Percentiles rank a stretch among this genome's conserved stretches.
These are phyloP conservation scores for Gliomastix tumulicola DNA, from an alignment of 2,329 filamentous ascomycete genomes.

Conservation along the genomic window DNA sequence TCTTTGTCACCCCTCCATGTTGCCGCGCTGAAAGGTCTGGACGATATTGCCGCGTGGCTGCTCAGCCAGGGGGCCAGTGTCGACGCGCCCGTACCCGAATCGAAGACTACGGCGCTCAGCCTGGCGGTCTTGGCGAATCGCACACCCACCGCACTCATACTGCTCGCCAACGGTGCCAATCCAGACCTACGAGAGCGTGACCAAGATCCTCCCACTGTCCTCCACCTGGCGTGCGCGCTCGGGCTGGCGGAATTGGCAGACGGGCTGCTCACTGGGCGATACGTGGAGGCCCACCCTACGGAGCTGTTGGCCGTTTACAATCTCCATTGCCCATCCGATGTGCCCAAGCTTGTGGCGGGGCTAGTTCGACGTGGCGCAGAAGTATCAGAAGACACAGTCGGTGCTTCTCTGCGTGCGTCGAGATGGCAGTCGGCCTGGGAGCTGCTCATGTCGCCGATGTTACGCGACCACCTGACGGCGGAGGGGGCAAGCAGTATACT, in stretches of 20 bases:
- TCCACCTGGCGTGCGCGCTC: neutral
- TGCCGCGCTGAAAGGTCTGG: neutral
- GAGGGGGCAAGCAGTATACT: neutral
- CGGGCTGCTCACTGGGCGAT: neutral
- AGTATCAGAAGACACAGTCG: neutral
- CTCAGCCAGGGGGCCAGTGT: neutral
- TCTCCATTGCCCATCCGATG: neutral
- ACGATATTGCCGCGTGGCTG: neutral
- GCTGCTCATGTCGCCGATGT: neutral
- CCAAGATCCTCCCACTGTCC: neutral
- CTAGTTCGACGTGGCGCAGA: neutral
- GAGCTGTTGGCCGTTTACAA: neutral
- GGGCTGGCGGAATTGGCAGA: neutral
- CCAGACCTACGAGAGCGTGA: neutral
- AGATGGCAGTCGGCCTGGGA: constrained; percentile 2
- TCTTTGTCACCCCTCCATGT: neutral
- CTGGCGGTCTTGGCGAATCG: neutral
- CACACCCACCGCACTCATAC: neutral
- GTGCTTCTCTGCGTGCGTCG: neutral
- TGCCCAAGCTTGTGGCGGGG: neutral
- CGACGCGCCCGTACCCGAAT: neutral
- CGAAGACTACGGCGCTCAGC: neutral
- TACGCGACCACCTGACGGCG: neutral
- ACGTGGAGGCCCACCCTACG: neutral
- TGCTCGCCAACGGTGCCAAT: neutral